A percentile compares a stretch with the other conserved stretches of the same genome.
Evolutionary conservation across 2,329 filamentous ascomycete genomes (phyloP).

Genomic region (Pseudogymnoascus sp.): DNA sequence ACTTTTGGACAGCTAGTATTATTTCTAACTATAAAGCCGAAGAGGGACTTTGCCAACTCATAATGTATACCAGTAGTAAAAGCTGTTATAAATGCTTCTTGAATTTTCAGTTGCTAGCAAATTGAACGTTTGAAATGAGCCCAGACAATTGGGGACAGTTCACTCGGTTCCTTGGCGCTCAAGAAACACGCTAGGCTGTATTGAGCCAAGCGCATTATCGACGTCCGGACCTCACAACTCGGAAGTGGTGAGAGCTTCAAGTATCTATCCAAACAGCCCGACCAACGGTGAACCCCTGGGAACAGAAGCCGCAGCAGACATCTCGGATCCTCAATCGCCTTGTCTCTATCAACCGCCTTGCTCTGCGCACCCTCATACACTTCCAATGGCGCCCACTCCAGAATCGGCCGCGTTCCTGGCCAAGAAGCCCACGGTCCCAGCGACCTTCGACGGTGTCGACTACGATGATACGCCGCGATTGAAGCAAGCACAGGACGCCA

Average conservation of each 20-base stretch:
- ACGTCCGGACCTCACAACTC: slow-evolving; percentile 5
- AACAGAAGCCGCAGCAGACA: neutral
- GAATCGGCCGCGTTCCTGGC: slow-evolving; percentile 76
- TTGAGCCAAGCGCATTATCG: neutral
- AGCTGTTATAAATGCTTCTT: too few species aligned
- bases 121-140: too few species aligned
- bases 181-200: neutral
- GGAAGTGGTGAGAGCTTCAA: slow-evolving; percentile 7
- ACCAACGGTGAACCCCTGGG: neutral
- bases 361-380: neutral
- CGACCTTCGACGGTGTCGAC: slow-evolving; percentile 80
- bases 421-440: slow-evolving; percentile 73
- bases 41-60: too few species aligned
- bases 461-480: slow-evolving; percentile 74
- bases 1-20: too few species aligned
- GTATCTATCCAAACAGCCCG: neutral
- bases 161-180: neutral
- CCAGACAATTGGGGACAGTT: too few species aligned
- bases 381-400: slow-evolving; percentile 62
- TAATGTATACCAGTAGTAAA: too few species aligned
- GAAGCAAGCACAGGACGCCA: slow-evolving; percentile 75
- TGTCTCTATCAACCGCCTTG: neutral
- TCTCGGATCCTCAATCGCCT: neutral
- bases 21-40: too few species aligned
- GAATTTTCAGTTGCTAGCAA: too few species aligned